Percentiles rank a stretch among this genome's conserved stretches.
phyloP scores from a whole-genome alignment of 2,329 filamentous ascomycete genomes.

The Xenoacremonium recifei region DNA sequence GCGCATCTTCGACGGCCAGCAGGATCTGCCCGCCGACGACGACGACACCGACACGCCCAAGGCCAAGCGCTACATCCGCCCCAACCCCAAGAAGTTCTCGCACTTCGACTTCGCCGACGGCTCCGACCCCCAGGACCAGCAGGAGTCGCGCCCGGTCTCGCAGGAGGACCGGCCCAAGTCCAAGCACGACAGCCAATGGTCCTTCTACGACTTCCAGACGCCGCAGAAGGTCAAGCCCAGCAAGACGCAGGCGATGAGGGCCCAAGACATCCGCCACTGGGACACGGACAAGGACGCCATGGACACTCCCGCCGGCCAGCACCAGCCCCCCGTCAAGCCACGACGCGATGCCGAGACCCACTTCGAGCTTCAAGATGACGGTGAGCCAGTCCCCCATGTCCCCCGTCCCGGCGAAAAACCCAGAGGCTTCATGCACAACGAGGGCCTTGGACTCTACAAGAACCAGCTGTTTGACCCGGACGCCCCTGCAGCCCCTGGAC shows the following conservation, averaged over 20 bases:
- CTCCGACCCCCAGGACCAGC: slow-evolving; percentile 49
- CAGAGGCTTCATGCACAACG: slow-evolving; percentile 61
- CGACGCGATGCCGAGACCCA: slow-evolving; percentile 80
- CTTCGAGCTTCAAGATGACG: slow-evolving; percentile 81
- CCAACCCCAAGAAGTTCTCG: slow-evolving; percentile 75
- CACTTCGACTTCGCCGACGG: slow-evolving; percentile 83
- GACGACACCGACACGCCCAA: slow-evolving; percentile 43
- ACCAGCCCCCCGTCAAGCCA: slow-evolving; percentile 60
- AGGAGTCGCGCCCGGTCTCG: slow-evolving; percentile 39
- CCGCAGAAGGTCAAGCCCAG: slow-evolving; percentile 68
- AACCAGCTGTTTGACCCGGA: slow-evolving; percentile 70
- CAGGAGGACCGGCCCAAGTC: slow-evolving; percentile 46
- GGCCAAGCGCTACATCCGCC: slow-evolving; percentile 52
- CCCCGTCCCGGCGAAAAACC: slow-evolving; percentile 43
- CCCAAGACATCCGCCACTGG: slow-evolving; percentile 76
- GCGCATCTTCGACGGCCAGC: slow-evolving; percentile 60
- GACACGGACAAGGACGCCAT: slow-evolving; percentile 60
- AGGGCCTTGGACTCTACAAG: slow-evolving; percentile 69
- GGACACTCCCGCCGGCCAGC: slow-evolving; percentile 54
- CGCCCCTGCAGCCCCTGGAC: slow-evolving; percentile 35
- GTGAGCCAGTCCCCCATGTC: slow-evolving; percentile 52
- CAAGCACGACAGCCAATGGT: slow-evolving; percentile 76
- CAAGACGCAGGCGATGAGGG: slow-evolving; percentile 58
- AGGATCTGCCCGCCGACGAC: slow-evolving; percentile 26
- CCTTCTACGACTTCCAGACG: slow-evolving; percentile 83